phyloP scores from a whole-genome alignment of 2,329 filamentous ascomycete genomes.

The Coniochaeta sp. region DNA sequence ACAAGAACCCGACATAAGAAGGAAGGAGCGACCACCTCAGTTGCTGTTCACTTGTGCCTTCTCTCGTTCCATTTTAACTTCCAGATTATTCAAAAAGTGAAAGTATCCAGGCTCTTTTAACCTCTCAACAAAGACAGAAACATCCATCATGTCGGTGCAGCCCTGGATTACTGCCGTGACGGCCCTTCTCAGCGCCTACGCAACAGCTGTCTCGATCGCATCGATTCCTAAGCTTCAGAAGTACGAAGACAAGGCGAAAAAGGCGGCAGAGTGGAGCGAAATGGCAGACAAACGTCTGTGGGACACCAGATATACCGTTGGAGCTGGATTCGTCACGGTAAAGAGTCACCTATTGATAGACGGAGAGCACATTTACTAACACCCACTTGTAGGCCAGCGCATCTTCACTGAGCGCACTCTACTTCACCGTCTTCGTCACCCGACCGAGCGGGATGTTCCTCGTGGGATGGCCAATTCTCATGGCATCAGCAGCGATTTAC shows the following conservation, averaged over 20 bases:
- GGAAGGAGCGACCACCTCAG: background rate
- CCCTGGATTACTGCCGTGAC: constrained; percentile 9
- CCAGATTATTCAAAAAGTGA: no score
- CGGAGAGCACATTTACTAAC: background rate
- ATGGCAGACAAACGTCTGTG: constrained; percentile 18
- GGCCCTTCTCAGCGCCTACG: constrained; percentile 15
- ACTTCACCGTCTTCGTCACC: background rate
- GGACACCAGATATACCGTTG: constrained; percentile 21
- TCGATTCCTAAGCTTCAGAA: constrained; percentile 20
- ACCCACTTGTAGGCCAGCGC: background rate
- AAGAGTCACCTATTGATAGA: background rate
- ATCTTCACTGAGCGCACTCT: background rate
- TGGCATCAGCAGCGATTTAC: background rate
- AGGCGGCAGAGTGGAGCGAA: constrained; percentile 22
- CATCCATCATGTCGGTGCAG: background rate
- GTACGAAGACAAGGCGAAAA: constrained; percentile 20
- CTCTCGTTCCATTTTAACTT: no score
- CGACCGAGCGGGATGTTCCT: constrained; percentile 11
- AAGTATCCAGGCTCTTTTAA: no score
- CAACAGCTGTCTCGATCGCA: constrained; percentile 13
- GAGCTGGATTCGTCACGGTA: constrained; percentile 18
- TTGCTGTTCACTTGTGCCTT: background rate
- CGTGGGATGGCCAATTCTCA: constrained; percentile 4
- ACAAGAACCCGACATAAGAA: background rate
- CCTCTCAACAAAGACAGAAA: no score